Conservation (phyloP, 2,329 filamentous ascomycete genomes). For the Cladophialophora yegresii region DNA sequence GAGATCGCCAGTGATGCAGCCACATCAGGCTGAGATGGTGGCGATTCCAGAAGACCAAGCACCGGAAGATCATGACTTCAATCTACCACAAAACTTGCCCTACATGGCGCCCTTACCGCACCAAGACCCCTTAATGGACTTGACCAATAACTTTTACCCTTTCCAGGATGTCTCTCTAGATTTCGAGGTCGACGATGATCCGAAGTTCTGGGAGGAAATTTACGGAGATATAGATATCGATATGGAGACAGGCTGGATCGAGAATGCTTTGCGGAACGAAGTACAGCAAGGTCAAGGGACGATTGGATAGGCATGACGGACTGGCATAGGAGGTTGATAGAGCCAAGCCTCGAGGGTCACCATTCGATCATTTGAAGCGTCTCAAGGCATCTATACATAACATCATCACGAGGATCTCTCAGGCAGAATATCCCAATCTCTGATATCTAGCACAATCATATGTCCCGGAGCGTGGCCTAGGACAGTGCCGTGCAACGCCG, state of each 20-base stretch:
- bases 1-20: slow-evolving; percentile 5
- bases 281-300: slow-evolving; percentile 2
- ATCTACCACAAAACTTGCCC: not conserved
- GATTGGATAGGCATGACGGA: not conserved
- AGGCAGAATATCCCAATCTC: slow-evolving; percentile 31
- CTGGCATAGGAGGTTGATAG: not conserved
- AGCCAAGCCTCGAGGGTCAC: not conserved
- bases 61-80: not conserved
- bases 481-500: slow-evolving; percentile 56
- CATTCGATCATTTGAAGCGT: not conserved
- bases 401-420: not conserved
- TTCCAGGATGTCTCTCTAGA: slow-evolving; percentile 42
- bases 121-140: not conserved
- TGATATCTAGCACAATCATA: slow-evolving; percentile 61
- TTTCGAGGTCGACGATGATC: slow-evolving; percentile 43
- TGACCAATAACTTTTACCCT: slow-evolving; percentile 25
- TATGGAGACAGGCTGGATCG: slow-evolving; percentile 47
- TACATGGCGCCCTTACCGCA: not conserved
- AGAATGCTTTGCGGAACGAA: slow-evolving; percentile 29
- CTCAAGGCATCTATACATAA: not conserved
- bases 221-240: slow-evolving; percentile 46
- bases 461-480: slow-evolving; percentile 65
- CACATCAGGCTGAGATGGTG: not conserved
- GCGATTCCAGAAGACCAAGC: not conserved
- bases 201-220: slow-evolving; percentile 47